phyloP scores from a whole-genome alignment of 2,329 filamentous ascomycete species.

The Cladophialophora carrionii region DNA sequence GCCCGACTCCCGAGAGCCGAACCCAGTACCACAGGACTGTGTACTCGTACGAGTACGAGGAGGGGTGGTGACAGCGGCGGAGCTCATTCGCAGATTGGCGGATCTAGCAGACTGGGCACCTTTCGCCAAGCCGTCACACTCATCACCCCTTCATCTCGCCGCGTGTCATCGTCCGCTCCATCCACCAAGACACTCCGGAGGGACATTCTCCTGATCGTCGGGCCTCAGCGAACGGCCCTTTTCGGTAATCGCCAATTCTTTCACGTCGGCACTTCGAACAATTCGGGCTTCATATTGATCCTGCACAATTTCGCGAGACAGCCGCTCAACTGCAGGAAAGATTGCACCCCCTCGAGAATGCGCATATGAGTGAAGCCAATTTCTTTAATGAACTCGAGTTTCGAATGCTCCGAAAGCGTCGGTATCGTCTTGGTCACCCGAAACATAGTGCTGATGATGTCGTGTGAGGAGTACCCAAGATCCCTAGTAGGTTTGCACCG shows the following conservation, averaged over 20 bases:
- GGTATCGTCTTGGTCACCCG: constrained; percentile 95
- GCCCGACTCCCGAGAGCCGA: constrained; percentile 17
- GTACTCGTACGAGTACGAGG: not conserved
- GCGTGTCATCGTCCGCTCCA: not conserved
- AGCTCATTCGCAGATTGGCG: constrained; percentile 16
- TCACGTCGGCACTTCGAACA: constrained; percentile 60
- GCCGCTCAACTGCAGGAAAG: constrained; percentile 87
- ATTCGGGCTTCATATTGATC: constrained; percentile 92
- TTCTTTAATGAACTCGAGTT: constrained; percentile 96
- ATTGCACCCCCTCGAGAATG: constrained; percentile 96
- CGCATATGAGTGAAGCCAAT: constrained; percentile 99
- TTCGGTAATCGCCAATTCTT: not conserved
- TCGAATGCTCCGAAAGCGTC: constrained; percentile 87
- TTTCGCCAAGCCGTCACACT: constrained; percentile 10
- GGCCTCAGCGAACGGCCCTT: not conserved
- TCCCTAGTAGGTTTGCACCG: constrained; percentile 53
- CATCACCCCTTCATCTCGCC: constrained; percentile 11
- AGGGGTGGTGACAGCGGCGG: not conserved
- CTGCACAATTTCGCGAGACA: constrained; percentile 89
- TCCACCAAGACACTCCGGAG: not conserved
- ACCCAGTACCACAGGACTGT: too few species aligned
- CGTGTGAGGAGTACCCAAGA: constrained; percentile 95
- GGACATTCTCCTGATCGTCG: not conserved
- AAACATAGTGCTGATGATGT: constrained; percentile 99
- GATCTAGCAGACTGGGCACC: constrained; percentile 7